Percentiles rank a stretch among this genome's conserved stretches.
Evolutionary conservation across 495 filamentous ascomycete species (phyloP).

Genomic region (Aspergillus ellipticus): DNA sequence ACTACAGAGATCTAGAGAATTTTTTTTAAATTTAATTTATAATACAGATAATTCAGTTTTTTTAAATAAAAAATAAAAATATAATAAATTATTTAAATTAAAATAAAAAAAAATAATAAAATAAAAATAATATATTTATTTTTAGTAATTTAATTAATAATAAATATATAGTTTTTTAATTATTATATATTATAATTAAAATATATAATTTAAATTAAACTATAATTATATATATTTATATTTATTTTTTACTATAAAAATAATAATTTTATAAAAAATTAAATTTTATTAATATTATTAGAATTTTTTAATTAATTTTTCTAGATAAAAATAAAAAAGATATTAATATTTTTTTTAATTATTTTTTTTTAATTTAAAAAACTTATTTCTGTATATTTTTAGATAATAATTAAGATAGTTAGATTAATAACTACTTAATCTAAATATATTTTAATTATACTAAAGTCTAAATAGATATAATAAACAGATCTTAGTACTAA

Average conservation of each 20-base stretch:
- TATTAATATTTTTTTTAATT: slow-evolving; percentile 8
- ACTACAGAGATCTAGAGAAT: background rate
- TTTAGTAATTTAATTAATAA: background rate
- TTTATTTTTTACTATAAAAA: background rate
- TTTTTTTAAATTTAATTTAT: background rate
- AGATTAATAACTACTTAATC: slow-evolving; percentile 3
- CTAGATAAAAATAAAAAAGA: slow-evolving; percentile 16
- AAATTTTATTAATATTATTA: slow-evolving; percentile 10
- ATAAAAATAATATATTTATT: background rate
- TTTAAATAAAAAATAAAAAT: background rate
- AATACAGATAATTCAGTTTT: slow-evolving; percentile 9
- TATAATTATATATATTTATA: background rate
- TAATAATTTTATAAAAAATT: background rate
- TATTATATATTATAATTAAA: background rate
- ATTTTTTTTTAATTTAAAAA: background rate
- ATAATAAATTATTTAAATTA: background rate
- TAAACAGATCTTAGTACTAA: background rate
- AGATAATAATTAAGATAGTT: background rate
- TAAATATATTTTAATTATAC: slow-evolving; percentile 4
- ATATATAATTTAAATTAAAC: background rate
- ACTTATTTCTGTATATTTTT: background rate
- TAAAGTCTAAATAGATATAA: slow-evolving; percentile 1
- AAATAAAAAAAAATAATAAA: background rate
- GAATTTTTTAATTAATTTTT: slow-evolving; percentile 8
- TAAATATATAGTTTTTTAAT: background rate